Evolutionary conservation across 176 grass and related monocot species (phyloP), one percentile per base, ranked within the genome.

Genomic region (Ensete ventricosum): DNA sequence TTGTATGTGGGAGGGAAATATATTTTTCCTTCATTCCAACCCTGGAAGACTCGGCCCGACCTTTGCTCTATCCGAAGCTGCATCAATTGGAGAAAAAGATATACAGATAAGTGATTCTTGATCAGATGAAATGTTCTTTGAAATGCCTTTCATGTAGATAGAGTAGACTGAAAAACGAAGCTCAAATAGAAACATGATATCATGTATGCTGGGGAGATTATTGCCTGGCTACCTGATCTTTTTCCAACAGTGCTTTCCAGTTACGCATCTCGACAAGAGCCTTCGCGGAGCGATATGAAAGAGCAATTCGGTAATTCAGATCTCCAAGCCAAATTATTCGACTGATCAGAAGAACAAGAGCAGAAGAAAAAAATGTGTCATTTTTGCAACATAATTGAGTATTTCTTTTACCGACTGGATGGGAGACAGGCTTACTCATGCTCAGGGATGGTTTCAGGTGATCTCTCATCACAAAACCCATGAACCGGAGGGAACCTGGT

Each of bases 1-100:
- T 98, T 98, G 82, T 98, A 98, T 57, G 94, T 98, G 21, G 94
- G 94, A 9, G 94, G 94, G 9, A 93, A 98, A 67, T 98, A 91
- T 87, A 98, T 93, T 76, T 81, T 91, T 52, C 94, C 94, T 76
- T 98, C 94, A 1, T 79, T 85, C 94, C 94, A 98, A 60, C 94
- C 90, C 50, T 85, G 82, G 78, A 98, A 98, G 72, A 98, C 94
- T 43, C 82, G 84, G 19, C 88, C 84, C 23, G 83, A 81, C 85
- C 90, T 91, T 91, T 91, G 90, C 73, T 98, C 88, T 10, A 91
- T 98, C 70, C 86, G 84, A 63, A 98, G 78, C 94, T 98, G 90
- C 60, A 83, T 84, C 74, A 75, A 84, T 75, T 81, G 58, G 73
- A 79, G 3, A 90, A 53, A 52, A 52, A 23, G 26, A 34, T 11